Percentiles rank a stretch among this genome's conserved stretches.
phyloP scores from a whole-genome alignment of 371 early-diverging fungal genomes.

The Mucor lusitanicus region DNA sequence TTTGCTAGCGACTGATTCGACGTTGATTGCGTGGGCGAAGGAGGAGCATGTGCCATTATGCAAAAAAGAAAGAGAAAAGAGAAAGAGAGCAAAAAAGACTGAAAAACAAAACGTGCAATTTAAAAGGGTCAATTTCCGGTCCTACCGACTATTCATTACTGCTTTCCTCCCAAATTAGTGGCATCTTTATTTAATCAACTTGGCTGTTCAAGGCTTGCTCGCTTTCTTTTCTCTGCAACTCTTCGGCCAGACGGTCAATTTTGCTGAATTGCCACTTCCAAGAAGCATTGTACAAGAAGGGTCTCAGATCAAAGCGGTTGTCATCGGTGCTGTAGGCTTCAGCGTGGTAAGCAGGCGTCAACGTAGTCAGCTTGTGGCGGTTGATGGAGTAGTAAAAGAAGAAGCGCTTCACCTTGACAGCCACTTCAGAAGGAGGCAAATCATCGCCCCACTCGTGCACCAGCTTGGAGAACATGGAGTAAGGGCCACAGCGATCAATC shows the following conservation, averaged over 20 bases:
- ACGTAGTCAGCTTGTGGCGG: slow-evolving; percentile 96
- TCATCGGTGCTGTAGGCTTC: slow-evolving; percentile 96
- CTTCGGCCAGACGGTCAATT: slow-evolving; percentile 75
- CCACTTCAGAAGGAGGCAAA: slow-evolving; percentile 73
- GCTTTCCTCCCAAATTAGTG: background rate
- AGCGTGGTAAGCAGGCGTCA: slow-evolving; percentile 97
- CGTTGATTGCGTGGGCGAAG: slow-evolving; percentile 72
- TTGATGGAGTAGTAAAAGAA: slow-evolving; percentile 96
- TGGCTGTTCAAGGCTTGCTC: slow-evolving; percentile 22
- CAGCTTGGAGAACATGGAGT: slow-evolving; percentile 87
- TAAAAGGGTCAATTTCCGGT: background rate
- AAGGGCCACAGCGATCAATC: slow-evolving; percentile 86
- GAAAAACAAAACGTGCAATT: background rate
- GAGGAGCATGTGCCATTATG: background rate
- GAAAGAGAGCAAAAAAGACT: background rate
- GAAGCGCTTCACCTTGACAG: slow-evolving; percentile 91
- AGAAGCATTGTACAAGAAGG: slow-evolving; percentile 88
- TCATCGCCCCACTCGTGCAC: slow-evolving; percentile 76
- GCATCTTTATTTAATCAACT: slow-evolving; percentile 17
- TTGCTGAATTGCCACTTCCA: slow-evolving; percentile 92
- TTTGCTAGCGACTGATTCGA: background rate
- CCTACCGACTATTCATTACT: background rate
- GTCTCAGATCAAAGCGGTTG: slow-evolving; percentile 95
- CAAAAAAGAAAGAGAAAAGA: background rate
- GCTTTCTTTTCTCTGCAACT: slow-evolving; percentile 18